These are phyloP conservation scores for Mucor circinelloides DNA, from an alignment of 371 early-diverging fungal species.

Conservation along the genomic window DNA sequence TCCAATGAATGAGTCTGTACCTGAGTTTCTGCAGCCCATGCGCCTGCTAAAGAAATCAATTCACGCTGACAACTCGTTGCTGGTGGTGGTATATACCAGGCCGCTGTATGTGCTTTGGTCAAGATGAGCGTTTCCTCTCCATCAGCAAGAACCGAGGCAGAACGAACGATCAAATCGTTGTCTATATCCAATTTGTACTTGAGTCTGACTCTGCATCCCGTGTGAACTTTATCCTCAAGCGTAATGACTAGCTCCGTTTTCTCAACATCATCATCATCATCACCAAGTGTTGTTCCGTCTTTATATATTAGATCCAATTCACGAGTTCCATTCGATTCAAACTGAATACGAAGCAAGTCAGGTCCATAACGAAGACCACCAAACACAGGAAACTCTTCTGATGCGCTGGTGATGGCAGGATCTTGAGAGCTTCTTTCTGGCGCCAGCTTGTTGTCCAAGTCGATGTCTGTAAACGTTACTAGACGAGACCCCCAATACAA, in stretches of 20 bases:
- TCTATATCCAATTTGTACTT: constrained; percentile 32
- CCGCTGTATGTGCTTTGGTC: constrained; percentile 31
- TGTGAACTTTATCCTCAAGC: constrained; percentile 22
- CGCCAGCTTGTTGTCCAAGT: constrained; percentile 3
- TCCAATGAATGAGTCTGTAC: constrained; percentile 25
- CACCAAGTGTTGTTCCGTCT: too few species aligned
- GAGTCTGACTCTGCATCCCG: constrained; percentile 22
- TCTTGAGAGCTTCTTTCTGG: constrained; percentile 30
- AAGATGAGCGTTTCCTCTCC: background rate
- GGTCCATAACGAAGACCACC: constrained; percentile 45
- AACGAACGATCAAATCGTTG: constrained; percentile 34
- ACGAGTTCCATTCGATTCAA: constrained; percentile 29
- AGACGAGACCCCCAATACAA: constrained; percentile 44
- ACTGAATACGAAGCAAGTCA: constrained; percentile 24
- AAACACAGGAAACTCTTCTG: constrained; percentile 44
- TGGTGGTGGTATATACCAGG: constrained; percentile 37
- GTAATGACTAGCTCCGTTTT: constrained; percentile 11
- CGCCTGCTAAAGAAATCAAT: constrained; percentile 39
- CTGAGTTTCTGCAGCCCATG: constrained; percentile 43
- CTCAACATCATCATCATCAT: too few species aligned
- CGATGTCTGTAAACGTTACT: constrained; percentile 16
- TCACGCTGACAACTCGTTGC: constrained; percentile 19
- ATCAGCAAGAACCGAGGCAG: constrained; percentile 3
- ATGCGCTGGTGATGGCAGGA: constrained; percentile 33
- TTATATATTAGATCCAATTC: constrained; percentile 31